Evolutionary conservation across 2,329 filamentous ascomycete genomes (phyloP), one percentile per base, ranked within the genome.

Genomic region (Graphiopsis chlorocephala): DNA sequence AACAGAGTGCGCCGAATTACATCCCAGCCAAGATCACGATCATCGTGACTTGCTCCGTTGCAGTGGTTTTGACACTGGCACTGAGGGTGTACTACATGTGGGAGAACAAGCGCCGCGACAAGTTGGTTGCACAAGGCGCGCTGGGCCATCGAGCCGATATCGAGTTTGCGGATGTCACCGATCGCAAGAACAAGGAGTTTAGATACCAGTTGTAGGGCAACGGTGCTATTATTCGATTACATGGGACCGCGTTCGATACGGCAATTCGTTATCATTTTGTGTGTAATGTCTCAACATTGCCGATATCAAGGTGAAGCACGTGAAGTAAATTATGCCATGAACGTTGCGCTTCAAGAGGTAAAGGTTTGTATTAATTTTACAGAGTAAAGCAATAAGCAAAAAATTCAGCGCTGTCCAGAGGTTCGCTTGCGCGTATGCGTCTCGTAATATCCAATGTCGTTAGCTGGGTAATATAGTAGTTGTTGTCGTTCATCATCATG

Each of bases 31-130:
- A 82, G 63, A 77, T 79, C 33, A 75, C 77, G 0, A 78, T 81
- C 59, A 71, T 79, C 15, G 75, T 74, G 1, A 73, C 72, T 1
- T 75, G 74, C 59, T 74, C 75, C 23, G 71, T 71, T 11, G 71
- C 77, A 1, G 74, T 75, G 0, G 68, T 77, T 0, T 69, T 79
- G n/a, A 81, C 83, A 0, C 74, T 82, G 5, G 20, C 75, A 7
- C 72, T 86, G 28, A 81, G 83, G 70, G 61, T 78, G 7, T 85
- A 85, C 73, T 86, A 86, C 68, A 71, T 75, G 11, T 82, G 78
- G 78, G 79, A 82, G 59, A 79, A 79, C 64, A 71, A 65, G 64
- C 67, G 71, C 23, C 71, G 76, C 33, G 75, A 77, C 23, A 67
- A 57, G 26, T 26, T 64, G 38, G 53, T 33, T 1, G 68, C 68